phyloP scores from a whole-genome alignment of 257 asterid genomes.

The Phtheirospermum japonicum region DNA sequence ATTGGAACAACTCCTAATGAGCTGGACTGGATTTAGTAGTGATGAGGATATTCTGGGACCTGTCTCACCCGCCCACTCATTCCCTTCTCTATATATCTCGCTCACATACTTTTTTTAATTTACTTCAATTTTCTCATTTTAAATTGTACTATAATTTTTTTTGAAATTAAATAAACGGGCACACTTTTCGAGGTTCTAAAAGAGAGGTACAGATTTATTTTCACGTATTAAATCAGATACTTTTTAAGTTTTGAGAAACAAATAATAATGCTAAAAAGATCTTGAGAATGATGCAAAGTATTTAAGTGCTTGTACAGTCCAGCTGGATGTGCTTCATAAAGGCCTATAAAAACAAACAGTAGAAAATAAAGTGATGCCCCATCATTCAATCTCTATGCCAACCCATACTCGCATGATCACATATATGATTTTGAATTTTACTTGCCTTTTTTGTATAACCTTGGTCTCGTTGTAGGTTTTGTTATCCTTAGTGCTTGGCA shows the following conservation, averaged over 20 bases:
- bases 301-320: slow-evolving; percentile 40
- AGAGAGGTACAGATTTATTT: slow-evolving; percentile 18
- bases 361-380: slow-evolving; percentile 27
- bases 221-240: slow-evolving; percentile 19
- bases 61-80: slow-evolving; percentile 26
- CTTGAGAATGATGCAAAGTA: slow-evolving; percentile 35
- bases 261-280: neutral
- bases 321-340: slow-evolving; percentile 53
- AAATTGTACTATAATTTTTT: neutral
- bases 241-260: neutral
- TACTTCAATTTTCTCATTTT: neutral
- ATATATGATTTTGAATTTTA: neutral
- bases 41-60: slow-evolving; percentile 31
- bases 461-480: neutral
- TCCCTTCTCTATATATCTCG: slow-evolving; percentile 2
- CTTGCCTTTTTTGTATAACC: neutral
- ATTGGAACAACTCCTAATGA: too few relatives aligned
- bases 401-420: slow-evolving; percentile 19
- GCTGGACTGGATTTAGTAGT: neutral
- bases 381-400: slow-evolving; percentile 22
- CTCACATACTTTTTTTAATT: too few relatives aligned
- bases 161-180: slow-evolving; percentile 26
- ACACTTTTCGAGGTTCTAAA: slow-evolving; percentile 40
- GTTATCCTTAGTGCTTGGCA: neutral
- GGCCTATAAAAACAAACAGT: slow-evolving; percentile 34